Percentiles rank a stretch among this genome's conserved stretches.
phyloP scores from a whole-genome alignment of 768 basidiomycete genomes.

The Coprinopsis sp. region DNA sequence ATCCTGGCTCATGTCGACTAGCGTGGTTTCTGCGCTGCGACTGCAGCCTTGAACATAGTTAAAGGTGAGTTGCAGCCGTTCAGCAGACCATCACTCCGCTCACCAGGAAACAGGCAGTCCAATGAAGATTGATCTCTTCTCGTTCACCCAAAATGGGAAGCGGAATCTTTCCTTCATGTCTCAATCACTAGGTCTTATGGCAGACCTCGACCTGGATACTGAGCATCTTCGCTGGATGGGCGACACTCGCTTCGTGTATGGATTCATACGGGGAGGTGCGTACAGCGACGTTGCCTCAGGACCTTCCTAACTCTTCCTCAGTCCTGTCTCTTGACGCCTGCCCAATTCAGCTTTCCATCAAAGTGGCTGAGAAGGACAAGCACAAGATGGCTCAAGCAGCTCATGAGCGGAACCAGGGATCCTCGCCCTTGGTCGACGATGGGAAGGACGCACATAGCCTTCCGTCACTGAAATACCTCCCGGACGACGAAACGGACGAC shows the following conservation, averaged over 20 bases:
- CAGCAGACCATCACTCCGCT: not conserved
- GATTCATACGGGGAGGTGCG: slow-evolving; percentile 67
- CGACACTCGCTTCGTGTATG: slow-evolving; percentile 69
- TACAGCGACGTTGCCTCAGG: not conserved
- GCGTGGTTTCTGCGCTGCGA: slow-evolving; percentile 67
- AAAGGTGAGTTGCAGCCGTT: slow-evolving; percentile 50
- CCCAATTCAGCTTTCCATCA: slow-evolving; percentile 65
- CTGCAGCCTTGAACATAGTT: slow-evolving; percentile 71
- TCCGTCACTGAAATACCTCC: slow-evolving; percentile 42
- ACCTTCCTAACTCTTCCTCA: slow-evolving; percentile 20
- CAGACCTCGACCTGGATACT: slow-evolving; percentile 80
- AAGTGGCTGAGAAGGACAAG: slow-evolving; percentile 68
- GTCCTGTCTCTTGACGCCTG: slow-evolving; percentile 61
- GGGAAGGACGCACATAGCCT: slow-evolving; percentile 20
- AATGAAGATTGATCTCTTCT: slow-evolving; percentile 75
- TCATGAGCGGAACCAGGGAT: slow-evolving; percentile 31
- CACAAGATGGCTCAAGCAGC: slow-evolving; percentile 56
- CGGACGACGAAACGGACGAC: slow-evolving; percentile 46
- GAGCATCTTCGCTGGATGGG: slow-evolving; percentile 88
- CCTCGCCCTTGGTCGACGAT: slow-evolving; percentile 3
- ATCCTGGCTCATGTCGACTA: slow-evolving; percentile 19
- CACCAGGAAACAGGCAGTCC: slow-evolving; percentile 46
- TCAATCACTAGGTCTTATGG: slow-evolving; percentile 79
- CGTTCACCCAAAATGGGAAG: slow-evolving; percentile 63
- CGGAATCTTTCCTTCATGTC: slow-evolving; percentile 76